Conservation (phyloP, 495 filamentous ascomycete genomes). For the Penicillium dipodomyicola region DNA sequence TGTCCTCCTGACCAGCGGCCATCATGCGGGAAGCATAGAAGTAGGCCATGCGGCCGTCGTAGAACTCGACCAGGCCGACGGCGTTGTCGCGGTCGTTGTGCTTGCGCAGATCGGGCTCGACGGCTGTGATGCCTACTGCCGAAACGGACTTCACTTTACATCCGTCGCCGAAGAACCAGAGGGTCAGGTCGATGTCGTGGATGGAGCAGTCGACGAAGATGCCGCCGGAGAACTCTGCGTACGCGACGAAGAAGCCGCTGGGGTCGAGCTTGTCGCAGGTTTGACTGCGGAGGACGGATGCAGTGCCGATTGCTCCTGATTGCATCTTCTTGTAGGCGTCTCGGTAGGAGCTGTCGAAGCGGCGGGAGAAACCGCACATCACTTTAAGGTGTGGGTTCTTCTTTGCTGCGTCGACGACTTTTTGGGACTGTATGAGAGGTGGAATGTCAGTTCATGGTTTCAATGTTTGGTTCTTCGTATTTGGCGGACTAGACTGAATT, state of each 20-base stretch:
- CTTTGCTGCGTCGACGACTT: slow-evolving; percentile 50
- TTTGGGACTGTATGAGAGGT: slow-evolving; percentile 42
- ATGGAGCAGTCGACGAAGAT: slow-evolving; percentile 63
- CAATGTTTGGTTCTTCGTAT: neutral
- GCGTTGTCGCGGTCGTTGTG: slow-evolving; percentile 63
- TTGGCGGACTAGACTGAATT: neutral
- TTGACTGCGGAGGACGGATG: slow-evolving; percentile 54
- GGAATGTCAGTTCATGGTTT: neutral
- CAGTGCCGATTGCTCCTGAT: slow-evolving; percentile 48
- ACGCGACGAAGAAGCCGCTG: slow-evolving; percentile 54
- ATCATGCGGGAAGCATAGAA: slow-evolving; percentile 62
- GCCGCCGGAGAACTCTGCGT: slow-evolving; percentile 54
- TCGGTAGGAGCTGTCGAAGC: slow-evolving; percentile 57
- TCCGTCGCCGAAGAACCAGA: slow-evolving; percentile 58
- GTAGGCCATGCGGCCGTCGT: slow-evolving; percentile 58
- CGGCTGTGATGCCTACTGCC: slow-evolving; percentile 56
- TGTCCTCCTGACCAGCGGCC: slow-evolving; percentile 62
- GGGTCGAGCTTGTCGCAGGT: slow-evolving; percentile 59
- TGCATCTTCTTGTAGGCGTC: slow-evolving; percentile 49
- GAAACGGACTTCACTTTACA: slow-evolving; percentile 48
- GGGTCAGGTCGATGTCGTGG: slow-evolving; percentile 57
- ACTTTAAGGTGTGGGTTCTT: slow-evolving; percentile 45
- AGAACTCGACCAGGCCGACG: slow-evolving; percentile 63
- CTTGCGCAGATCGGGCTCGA: slow-evolving; percentile 57
- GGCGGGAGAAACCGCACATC: slow-evolving; percentile 59